Percentiles rank a stretch among this genome's conserved stretches.
phyloP scores from a whole-genome alignment of 192 early-diverging fungal genomes.

The Backusella mclennaniae region DNA sequence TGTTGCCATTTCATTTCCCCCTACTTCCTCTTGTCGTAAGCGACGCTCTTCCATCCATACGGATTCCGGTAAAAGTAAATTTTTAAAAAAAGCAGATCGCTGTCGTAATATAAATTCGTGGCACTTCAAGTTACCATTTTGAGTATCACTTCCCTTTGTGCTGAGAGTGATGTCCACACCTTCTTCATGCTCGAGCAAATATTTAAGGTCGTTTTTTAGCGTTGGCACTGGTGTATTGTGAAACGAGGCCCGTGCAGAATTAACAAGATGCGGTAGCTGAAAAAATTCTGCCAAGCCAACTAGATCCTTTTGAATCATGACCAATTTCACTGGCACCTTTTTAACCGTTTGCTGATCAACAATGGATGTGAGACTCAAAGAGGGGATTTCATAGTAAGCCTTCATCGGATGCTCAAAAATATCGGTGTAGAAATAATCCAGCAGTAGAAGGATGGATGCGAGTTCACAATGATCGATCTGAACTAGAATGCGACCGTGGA shows the following conservation, averaged over 20 bases:
- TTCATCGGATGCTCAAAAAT: constrained; percentile 45
- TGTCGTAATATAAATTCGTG: constrained; percentile 55
- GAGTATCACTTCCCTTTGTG: background rate
- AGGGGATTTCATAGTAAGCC: background rate
- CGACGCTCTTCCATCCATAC: constrained; percentile 49
- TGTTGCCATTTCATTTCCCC: background rate
- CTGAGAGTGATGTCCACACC: background rate
- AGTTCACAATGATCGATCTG: constrained; percentile 23
- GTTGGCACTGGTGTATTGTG: constrained; percentile 33
- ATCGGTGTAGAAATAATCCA: constrained; percentile 59
- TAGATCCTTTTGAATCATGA: constrained; percentile 37
- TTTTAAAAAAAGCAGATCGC: constrained; percentile 65
- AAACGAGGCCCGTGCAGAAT: constrained; percentile 40
- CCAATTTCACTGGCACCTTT: background rate
- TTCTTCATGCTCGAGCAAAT: constrained; percentile 2
- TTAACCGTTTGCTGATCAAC: background rate
- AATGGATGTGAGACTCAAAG: background rate
- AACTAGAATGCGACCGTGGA: constrained; percentile 2
- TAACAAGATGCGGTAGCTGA: constrained; percentile 37
- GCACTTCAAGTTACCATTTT: constrained; percentile 27
- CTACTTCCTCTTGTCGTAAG: background rate
- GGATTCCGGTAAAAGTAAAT: constrained; percentile 48
- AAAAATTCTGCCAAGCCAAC: constrained; percentile 35
- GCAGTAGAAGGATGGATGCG: constrained; percentile 37
- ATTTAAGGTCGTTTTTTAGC: constrained; percentile 25